phyloP scores from a whole-genome alignment of 257 asterid genomes.

The Solanum pinnatisectum region DNA sequence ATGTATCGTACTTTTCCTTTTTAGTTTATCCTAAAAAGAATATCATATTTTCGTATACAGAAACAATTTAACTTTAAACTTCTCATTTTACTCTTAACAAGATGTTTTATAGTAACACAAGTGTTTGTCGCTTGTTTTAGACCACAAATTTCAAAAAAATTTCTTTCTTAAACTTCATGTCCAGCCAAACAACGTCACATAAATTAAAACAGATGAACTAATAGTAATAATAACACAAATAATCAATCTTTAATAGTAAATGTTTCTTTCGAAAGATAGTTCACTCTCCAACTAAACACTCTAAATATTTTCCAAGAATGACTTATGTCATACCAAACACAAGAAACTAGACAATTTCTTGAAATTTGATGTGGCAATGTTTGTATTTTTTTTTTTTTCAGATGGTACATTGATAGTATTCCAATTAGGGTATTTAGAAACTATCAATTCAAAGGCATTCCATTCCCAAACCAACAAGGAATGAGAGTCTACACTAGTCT shows the following conservation, averaged over 20 bases:
- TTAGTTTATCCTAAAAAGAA: no score
- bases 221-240: background rate
- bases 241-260: background rate
- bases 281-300: background rate
- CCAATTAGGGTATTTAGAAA: constrained; percentile 66
- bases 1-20: background rate
- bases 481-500: constrained; percentile 66
- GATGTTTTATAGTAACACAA: background rate
- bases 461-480: constrained; percentile 45
- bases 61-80: no score
- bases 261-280: no score
- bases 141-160: no score
- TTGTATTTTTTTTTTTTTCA: constrained; percentile 3
- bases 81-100: background rate
- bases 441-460: constrained; percentile 31
- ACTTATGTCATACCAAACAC: background rate
- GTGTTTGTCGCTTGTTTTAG: background rate
- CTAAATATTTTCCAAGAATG: background rate
- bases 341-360: no score
- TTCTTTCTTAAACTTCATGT: no score
- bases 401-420: constrained; percentile 70
- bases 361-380: background rate
- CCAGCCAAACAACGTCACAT: no score
- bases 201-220: no score
- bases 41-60: no score